Base-by-base conservation (phyloP, 768 basidiomycete species). In the Pulveroboletus frians region DNA sequence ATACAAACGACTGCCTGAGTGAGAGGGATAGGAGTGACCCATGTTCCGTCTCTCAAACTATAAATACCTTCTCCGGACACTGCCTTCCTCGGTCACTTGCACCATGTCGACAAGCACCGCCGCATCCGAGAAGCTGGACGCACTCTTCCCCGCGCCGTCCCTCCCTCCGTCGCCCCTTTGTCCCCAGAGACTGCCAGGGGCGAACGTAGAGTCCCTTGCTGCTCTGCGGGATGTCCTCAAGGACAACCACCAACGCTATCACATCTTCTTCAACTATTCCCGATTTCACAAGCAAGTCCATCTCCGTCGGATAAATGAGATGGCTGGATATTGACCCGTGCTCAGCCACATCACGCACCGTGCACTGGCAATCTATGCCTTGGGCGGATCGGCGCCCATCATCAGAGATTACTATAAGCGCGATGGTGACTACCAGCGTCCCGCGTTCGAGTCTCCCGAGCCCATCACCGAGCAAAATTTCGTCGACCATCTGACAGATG, bases 261-360 rank as follows among this genome's bases (percentile, higher is more conserved):
- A 83, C 46, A 68, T 74, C 10, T 83, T 75, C 61, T 72, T 75
- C 58, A 75, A 79, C 45, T 57, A 75, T 17, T 50, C 39, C 27
- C 53, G 67, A 0, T 76, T 76, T 49, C 80, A 81, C 68, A 81
- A 81, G 80, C 80, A 51, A 11, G 73, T 62, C 14, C 9, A 1
- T 13, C 8, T 10, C 15, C 13, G 18, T 27, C 1, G 27, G 9
- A 5, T 1, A 8, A 2, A 15, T 21, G 4, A 9, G 10, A 13
- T 32, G n/a, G 40, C 35, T 17, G 8, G 17, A 36, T 1, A 2
- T 9, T 23, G 26, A 44, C 26, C 3, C 2, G n/a, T 21, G 11
- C 10, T 31, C 11, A 68, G 67, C 20, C 67, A 69, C 23, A 48
- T 60, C 27, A 49, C 67, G 3, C 67, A 69, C 42, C 68, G 59